Evolutionary conservation across 208 protist species (phyloP), one percentile per base, ranked within the genome.

Genomic region (Leishmania lainsoni): DNA sequence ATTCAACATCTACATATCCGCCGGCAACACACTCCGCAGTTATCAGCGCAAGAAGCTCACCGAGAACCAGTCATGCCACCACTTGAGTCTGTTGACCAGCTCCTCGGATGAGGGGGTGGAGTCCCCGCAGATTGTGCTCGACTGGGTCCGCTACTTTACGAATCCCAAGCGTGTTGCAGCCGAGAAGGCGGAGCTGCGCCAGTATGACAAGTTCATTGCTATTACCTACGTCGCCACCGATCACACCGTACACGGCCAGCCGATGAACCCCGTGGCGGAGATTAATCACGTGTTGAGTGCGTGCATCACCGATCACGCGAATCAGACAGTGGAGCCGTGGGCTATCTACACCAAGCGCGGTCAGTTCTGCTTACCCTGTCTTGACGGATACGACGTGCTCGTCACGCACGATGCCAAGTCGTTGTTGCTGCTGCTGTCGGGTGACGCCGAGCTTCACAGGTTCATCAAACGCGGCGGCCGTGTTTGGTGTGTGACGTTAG

Each of bases 401-500:
- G 92, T 97, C 17, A 83, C 83, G 20, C 90, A 97, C 82, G 91
- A 95, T 69, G 92, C 90, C 26, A 97, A 97, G 82, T 84, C 89
- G 3, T 87, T 97, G 0, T 69, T 97, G 49, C 86, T 95, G 54
- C 81, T 95, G 6, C 42, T 90, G 3, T 92, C 89, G 82, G 83
- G 90, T 65, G 90, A 95, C 76, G 77, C 49, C 20, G 91, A 94
- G 81, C 80, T 97, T 52, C 82, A 85, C 61, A 72, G 48, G 8
- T 97, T 97, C 73, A 76, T 97, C 45, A 78, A 84, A 42, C 94
- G 94, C 48, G 94, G 94, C 29, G 94, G 94, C 4, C 87, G 92
- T 35, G 89, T 97, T 78, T 97, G 94, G 94, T 97, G 94, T 70
- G 94, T 92, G 54, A 94, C 91, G 87, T 80, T 95, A 71, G 94